These are phyloP conservation scores for Penicillium sp. DNA, from an alignment of 2,329 filamentous ascomycete genomes.

Conservation along the genomic window DNA sequence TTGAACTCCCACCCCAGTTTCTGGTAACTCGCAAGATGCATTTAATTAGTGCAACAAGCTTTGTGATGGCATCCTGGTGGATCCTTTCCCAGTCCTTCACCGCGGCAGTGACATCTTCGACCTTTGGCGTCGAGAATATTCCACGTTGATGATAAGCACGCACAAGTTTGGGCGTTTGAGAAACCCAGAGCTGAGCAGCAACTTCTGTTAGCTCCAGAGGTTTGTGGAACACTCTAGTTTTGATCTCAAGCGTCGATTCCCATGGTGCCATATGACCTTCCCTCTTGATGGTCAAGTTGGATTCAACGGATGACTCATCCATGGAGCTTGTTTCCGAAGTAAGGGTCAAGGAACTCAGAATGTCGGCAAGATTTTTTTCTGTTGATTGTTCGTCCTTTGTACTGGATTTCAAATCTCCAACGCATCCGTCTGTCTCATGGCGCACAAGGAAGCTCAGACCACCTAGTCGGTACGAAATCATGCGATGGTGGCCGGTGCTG, in stretches of 20 bases:
- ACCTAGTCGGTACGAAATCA: slow-evolving; percentile 48
- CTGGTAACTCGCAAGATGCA: not conserved
- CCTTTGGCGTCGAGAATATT: not conserved
- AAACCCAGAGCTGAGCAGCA: slow-evolving; percentile 47
- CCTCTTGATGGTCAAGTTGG: slow-evolving; percentile 31
- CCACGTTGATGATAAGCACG: not conserved
- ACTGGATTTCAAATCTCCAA: slow-evolving; percentile 17
- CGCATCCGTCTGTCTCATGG: slow-evolving; percentile 48
- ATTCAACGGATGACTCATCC: slow-evolving; percentile 27
- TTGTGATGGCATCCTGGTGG: not conserved
- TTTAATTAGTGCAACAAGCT: not conserved
- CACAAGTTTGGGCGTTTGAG: slow-evolving; percentile 42
- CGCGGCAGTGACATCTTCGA: not conserved
- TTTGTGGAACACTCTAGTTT: slow-evolving; percentile 42
- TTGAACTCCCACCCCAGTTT: not conserved
- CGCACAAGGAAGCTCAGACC: slow-evolving; percentile 45
- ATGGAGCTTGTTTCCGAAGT: slow-evolving; percentile 7
- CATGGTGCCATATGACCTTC: slow-evolving; percentile 35
- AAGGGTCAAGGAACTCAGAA: not conserved
- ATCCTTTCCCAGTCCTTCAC: not conserved
- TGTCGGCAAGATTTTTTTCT: slow-evolving; percentile 18
- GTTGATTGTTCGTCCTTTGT: not conserved
- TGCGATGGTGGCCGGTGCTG: slow-evolving; percentile 49
- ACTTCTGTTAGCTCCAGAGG: slow-evolving; percentile 38
- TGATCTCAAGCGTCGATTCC: slow-evolving; percentile 47